Conservation (phyloP, 2,329 filamentous ascomycete genomes). For the Daldinia sp. region DNA sequence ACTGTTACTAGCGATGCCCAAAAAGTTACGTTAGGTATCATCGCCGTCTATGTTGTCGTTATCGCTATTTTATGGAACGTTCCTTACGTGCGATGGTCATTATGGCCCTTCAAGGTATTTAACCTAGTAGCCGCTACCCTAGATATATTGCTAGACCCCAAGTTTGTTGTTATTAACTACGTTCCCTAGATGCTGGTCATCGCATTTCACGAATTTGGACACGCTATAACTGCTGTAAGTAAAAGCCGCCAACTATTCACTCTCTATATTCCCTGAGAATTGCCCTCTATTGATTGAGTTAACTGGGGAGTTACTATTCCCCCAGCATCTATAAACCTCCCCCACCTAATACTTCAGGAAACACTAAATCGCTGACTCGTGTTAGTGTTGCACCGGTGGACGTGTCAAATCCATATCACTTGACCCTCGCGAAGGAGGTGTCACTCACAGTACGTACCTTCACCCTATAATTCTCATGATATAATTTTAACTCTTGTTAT, state of each 20-base stretch:
- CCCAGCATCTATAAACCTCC: too few species aligned
- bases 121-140: neutral
- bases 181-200: conserved; percentile 76
- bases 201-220: conserved; percentile 82
- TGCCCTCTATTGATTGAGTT: neutral
- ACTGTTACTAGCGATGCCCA: conserved; percentile 71
- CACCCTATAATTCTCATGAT: neutral
- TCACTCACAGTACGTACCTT: conserved; percentile 64
- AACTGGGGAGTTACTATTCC: too few species aligned
- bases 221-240: conserved; percentile 69
- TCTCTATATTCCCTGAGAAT: too few species aligned
- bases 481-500: conserved; percentile 8
- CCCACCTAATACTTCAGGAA: neutral
- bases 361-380: neutral
- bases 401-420: conserved; percentile 77
- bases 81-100: conserved; percentile 75
- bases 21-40: conserved; percentile 73
- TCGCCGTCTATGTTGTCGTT: conserved; percentile 74
- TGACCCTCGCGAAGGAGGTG: conserved; percentile 79
- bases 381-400: conserved; percentile 71
- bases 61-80: conserved; percentile 84
- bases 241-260: neutral
- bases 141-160: neutral
- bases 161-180: conserved; percentile 16
- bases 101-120: conserved; percentile 83